Base-by-base conservation (phyloP, 176 grass and related monocot genomes). In the Lolium multiflorum region DNA sequence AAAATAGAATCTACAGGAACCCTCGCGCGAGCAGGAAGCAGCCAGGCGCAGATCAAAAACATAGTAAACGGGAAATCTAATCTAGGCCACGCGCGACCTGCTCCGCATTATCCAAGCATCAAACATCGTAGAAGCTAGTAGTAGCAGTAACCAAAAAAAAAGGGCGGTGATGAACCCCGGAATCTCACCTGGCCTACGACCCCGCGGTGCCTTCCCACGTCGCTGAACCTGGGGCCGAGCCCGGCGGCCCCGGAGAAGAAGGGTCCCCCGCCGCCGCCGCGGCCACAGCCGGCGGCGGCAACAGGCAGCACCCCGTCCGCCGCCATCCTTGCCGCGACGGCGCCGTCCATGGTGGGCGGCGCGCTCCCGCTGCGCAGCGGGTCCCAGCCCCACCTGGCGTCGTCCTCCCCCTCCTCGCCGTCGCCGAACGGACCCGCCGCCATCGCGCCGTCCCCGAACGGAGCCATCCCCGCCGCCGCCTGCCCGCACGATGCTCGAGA, bases 301-400 rank as follows among this genome's bases (percentile, higher is more conserved):
- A 35, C 2, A 35, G 31, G 31, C 2, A 83, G 54, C 16, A 71
- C 69, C 59, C 57, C 78, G 25, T 78, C 81, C 83, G n/a, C 85
- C 37, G 4, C 60, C 35, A 51, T 10, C 18, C 18, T 3, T 5
- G 41, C 41, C 2, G 41, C 41, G 6, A 43, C 41, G 41, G 41
- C 90, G 48, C 88, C 96, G 57, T 95, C 91, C 49, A 98, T 89
- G 11, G 96, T 98, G 9, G 96, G 96, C 8, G 93, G 96, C 3
- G 95, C 92, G 65, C 95, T 98, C 7, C 91, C 95, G 15, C 89
- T 93, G 24, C 93, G 92, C 78, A 86, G 60, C 28, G 83, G 88
- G 88, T 90, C 83, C 88, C 88, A 90, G 0, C 50, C 83, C 18
- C 51, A 9, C 1, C 18, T 14, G 3, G 7, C 51, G 0, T 37